phyloP scores from a whole-genome alignment of 1,284 basidiomycete genomes.

The Rhodotorula sp. region DNA sequence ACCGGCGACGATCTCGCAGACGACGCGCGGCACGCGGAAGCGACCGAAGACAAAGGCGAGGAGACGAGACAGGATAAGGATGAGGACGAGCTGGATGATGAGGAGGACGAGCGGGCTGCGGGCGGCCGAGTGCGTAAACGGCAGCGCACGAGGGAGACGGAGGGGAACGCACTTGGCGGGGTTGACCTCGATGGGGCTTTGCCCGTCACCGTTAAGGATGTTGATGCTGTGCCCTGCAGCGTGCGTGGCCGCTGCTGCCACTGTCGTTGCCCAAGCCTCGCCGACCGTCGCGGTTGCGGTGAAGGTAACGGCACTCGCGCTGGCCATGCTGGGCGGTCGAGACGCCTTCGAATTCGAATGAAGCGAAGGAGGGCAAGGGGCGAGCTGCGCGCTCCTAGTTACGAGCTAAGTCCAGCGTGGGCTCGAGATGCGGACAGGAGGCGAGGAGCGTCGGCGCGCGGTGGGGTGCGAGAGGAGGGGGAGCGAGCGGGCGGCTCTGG shows the following conservation, averaged over 20 bases:
- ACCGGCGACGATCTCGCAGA: slow-evolving; percentile 53
- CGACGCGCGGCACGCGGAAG: slow-evolving; percentile 52
- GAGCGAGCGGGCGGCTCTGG: neutral
- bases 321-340: neutral
- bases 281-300: slow-evolving; percentile 13
- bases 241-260: neutral
- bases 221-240: slow-evolving; percentile 5
- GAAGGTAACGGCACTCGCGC: neutral
- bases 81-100: slow-evolving; percentile 47
- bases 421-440: too few species aligned
- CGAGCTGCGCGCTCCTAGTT: too few species aligned
- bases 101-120: slow-evolving; percentile 41
- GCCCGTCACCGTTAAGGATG: slow-evolving; percentile 10
- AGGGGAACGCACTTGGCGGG: slow-evolving; percentile 7
- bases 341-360: too few species aligned
- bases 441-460: too few species aligned
- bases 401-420: too few species aligned
- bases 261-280: neutral
- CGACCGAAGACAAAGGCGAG: slow-evolving; percentile 49
- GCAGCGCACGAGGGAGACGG: neutral
- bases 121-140: neutral
- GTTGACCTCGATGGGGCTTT: slow-evolving; percentile 18
- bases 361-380: too few species aligned
- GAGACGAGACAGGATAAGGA: slow-evolving; percentile 52
- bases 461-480: too few species aligned